phyloP scores from a whole-genome alignment of 2,329 filamentous ascomycete genomes.

The Dactylellina parvicollis region DNA sequence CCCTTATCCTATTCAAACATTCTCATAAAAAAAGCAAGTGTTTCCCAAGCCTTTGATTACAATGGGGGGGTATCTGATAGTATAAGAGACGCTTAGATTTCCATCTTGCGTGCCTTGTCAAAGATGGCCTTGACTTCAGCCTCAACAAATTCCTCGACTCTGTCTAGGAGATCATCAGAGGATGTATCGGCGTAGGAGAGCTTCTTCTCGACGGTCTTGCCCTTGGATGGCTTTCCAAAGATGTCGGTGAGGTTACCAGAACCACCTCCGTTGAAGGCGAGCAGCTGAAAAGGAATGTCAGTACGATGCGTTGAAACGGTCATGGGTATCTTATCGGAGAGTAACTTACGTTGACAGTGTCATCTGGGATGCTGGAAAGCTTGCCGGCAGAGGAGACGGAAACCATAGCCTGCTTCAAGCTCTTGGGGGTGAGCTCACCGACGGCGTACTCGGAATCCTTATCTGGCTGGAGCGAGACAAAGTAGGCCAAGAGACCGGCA shows the following conservation, averaged over 20 bases:
- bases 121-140: constrained; percentile 53
- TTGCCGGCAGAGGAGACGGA: constrained; percentile 80
- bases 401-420: constrained; percentile 91
- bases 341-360: constrained; percentile 79
- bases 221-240: constrained; percentile 76
- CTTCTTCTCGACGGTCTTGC: constrained; percentile 59
- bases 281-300: constrained; percentile 66
- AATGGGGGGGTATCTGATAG: background rate
- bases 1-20: constrained; percentile 34
- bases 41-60: no score
- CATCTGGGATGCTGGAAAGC: constrained; percentile 81
- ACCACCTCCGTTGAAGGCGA: constrained; percentile 99
- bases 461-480: constrained; percentile 92
- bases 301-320: background rate
- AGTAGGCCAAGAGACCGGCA: constrained; percentile 94
- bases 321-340: constrained; percentile 56
- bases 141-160: constrained; percentile 50
- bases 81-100: constrained; percentile 10
- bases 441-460: constrained; percentile 91
- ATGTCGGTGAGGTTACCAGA: constrained; percentile 90
- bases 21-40: background rate
- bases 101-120: constrained; percentile 49
- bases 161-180: constrained; percentile 33
- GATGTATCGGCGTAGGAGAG: constrained; percentile 6
- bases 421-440: constrained; percentile 86